Percentiles rank a stretch among this genome's conserved stretches.
These are phyloP conservation scores for Colletotrichum tofieldiae DNA, from an alignment of 2,329 filamentous ascomycete species.

Conservation along the genomic window DNA sequence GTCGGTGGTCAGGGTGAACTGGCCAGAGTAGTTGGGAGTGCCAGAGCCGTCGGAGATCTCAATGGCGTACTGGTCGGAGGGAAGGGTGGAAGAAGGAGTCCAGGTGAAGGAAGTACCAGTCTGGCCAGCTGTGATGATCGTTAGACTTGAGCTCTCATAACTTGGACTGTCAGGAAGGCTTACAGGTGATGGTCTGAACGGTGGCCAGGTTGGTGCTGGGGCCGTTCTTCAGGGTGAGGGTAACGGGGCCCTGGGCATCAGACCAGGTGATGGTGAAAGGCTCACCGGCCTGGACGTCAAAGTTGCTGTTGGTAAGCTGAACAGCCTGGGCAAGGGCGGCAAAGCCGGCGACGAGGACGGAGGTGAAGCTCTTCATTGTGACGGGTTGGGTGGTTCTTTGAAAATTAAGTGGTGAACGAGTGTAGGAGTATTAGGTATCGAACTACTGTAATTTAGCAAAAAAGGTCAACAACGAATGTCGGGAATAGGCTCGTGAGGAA, in stretches of 20 bases:
- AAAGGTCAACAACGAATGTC: conserved; percentile 42
- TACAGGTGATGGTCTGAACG: conserved; percentile 56
- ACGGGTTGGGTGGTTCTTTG: conserved; percentile 43
- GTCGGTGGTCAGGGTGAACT: conserved; percentile 54
- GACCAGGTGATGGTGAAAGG: conserved; percentile 63
- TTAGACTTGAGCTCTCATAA: not conserved
- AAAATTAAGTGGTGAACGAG: conserved; percentile 34
- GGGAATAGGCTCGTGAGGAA: conserved; percentile 39
- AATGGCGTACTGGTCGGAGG: conserved; percentile 61
- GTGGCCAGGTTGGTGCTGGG: conserved; percentile 52
- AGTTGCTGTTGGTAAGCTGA: conserved; percentile 55
- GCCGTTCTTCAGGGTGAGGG: conserved; percentile 59
- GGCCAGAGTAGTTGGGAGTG: conserved; percentile 61
- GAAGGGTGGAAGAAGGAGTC: conserved; percentile 54
- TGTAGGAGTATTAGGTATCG: conserved; percentile 39
- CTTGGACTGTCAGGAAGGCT: conserved; percentile 41
- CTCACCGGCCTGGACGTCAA: conserved; percentile 54
- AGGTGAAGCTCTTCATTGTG: conserved; percentile 54
- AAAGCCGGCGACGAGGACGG: conserved; percentile 51
- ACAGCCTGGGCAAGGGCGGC: conserved; percentile 52
- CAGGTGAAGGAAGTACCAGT: conserved; percentile 57
- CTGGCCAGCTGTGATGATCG: conserved; percentile 49
- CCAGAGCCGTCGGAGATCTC: conserved; percentile 58
- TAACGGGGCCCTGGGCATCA: conserved; percentile 58
- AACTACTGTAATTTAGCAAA: conserved; percentile 36